phyloP scores from a whole-genome alignment of 176 grass and related monocot genomes.

The Alloteropsis semialata region DNA sequence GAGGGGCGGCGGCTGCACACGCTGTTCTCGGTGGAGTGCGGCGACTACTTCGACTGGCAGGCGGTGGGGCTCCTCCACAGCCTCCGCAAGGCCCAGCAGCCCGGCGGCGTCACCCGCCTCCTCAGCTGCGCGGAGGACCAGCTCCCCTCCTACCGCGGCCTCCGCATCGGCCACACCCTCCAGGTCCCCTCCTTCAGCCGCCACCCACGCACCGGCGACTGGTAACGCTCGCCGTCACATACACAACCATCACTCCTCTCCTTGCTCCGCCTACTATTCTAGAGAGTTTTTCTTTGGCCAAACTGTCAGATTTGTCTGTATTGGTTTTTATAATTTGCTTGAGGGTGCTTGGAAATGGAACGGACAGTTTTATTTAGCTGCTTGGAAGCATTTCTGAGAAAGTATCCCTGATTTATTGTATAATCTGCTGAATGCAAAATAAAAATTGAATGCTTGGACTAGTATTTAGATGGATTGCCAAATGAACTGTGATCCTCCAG shows the following conservation, averaged over 20 bases:
- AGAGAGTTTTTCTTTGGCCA: background rate
- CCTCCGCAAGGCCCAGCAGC: slow-evolving; percentile 72
- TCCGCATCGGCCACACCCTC: slow-evolving; percentile 76
- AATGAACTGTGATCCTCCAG: background rate
- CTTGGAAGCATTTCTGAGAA: background rate
- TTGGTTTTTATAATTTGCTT: background rate
- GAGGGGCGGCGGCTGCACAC: slow-evolving; percentile 81
- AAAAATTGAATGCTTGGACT: background rate
- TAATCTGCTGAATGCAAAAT: background rate
- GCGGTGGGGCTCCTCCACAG: slow-evolving; percentile 90
- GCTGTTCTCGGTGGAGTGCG: slow-evolving; percentile 95
- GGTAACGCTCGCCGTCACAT: slow-evolving; percentile 49
- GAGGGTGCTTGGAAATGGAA: background rate
- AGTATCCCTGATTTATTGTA: background rate
- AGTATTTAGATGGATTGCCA: background rate
- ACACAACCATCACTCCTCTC: background rate
- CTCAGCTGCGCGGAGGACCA: slow-evolving; percentile 76
- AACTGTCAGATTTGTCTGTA: background rate
- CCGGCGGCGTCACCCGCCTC: slow-evolving; percentile 77
- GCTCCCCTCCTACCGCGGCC: slow-evolving; percentile 64
- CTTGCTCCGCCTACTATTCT: background rate
- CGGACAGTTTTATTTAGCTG: background rate
- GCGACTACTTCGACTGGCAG: slow-evolving; percentile 99
- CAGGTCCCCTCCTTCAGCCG: slow-evolving; percentile 82
- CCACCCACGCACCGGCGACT: slow-evolving; percentile 90